Conservation (phyloP, 2,329 filamentous ascomycete genomes). For the Diaporthe australafricana region DNA sequence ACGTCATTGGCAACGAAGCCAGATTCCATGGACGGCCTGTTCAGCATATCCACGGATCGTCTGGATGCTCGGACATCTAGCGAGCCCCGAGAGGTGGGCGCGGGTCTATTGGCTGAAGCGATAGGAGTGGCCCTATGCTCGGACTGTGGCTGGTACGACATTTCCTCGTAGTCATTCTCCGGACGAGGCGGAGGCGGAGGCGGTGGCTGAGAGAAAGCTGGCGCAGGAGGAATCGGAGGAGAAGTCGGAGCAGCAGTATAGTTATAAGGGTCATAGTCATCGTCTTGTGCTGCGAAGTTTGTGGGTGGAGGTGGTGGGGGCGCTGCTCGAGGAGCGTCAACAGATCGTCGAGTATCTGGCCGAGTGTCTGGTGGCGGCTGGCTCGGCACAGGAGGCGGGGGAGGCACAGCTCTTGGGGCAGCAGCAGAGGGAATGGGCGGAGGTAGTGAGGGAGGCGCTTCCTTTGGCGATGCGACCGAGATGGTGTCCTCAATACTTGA, state of each 20-base stretch:
- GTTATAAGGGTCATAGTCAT: conserved; percentile 78
- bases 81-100: conserved; percentile 52
- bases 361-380: conserved; percentile 61
- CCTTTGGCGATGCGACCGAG: conserved; percentile 68
- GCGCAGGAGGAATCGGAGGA: conserved; percentile 41
- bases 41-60: conserved; percentile 77
- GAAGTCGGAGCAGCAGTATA: conserved; percentile 54
- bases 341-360: conserved; percentile 69
- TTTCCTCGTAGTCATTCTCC: conserved; percentile 58
- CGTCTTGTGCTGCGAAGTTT: conserved; percentile 56
- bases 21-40: conserved; percentile 80
- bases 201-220: conserved; percentile 47
- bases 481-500: conserved; percentile 79
- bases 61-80: conserved; percentile 47
- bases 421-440: conserved; percentile 67
- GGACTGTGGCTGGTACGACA: conserved; percentile 55
- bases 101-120: conserved; percentile 55
- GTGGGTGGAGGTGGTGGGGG: conserved; percentile 74
- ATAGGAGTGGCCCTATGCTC: conserved; percentile 60
- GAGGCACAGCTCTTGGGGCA: conserved; percentile 64
- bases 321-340: conserved; percentile 77
- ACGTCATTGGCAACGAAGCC: conserved; percentile 91
- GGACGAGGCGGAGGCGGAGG: conserved; percentile 54
- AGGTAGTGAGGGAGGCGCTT: conserved; percentile 57
- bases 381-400: conserved; percentile 73